A percentile compares a stretch with the other conserved stretches of the same genome.
Conservation (phyloP, 345 rosid genomes). For the Adansonia digitata region DNA sequence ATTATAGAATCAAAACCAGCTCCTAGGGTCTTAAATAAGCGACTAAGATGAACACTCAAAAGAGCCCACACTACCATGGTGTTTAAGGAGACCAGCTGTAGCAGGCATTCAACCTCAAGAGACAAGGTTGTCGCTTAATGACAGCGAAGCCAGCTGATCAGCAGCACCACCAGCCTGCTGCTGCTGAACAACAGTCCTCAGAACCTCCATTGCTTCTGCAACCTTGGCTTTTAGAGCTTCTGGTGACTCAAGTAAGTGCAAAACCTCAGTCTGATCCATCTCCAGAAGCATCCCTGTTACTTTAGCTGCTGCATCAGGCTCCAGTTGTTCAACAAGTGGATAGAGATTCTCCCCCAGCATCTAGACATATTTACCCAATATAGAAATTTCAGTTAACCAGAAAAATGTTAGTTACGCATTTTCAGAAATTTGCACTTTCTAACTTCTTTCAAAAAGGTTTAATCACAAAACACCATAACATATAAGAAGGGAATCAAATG, state of each 20-base stretch:
- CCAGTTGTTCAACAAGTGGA: constrained; percentile 87
- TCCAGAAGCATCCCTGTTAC: constrained; percentile 97
- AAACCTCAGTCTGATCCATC: constrained; percentile 94
- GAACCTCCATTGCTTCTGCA: constrained; percentile 95
- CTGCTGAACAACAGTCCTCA: constrained; percentile 65
- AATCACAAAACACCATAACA: not conserved
- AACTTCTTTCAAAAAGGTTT: not conserved
- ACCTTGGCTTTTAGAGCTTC: constrained; percentile 88
- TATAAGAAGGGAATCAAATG: not conserved
- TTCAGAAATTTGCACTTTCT: not conserved
- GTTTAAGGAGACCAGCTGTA: not conserved
- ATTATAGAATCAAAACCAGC: not conserved
- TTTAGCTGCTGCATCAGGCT: constrained; percentile 85
- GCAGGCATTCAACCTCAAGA: constrained; percentile 26
- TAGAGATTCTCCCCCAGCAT: constrained; percentile 95
- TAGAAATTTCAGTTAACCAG: not conserved
- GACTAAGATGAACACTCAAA: not conserved
- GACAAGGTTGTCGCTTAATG: constrained; percentile 59
- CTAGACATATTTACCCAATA: constrained; percentile 27
- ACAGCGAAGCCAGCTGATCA: constrained; percentile 71
- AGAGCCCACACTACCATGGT: not conserved
- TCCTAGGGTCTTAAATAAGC: not conserved
- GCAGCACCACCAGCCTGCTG: constrained; percentile 57
- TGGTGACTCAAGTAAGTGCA: constrained; percentile 92
- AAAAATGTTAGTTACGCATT: not conserved